Evolutionary conservation across 164 flowering plant genomes (phyloP), one percentile per base, ranked within the genome.

Genomic region (Vitis riparia): DNA sequence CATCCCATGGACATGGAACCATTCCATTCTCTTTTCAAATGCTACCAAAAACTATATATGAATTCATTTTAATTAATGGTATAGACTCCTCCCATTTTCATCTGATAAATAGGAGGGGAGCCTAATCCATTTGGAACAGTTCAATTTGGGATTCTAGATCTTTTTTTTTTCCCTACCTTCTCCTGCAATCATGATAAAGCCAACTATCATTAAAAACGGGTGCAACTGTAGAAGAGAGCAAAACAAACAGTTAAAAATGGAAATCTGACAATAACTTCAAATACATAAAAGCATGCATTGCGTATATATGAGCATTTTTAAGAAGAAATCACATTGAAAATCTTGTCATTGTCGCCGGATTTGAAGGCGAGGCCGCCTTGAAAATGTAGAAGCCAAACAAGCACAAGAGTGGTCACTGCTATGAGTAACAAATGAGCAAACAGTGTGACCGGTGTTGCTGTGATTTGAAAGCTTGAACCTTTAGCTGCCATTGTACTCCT

Each of bases 331-430:
- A 76, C 84, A 70, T 83, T 88, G 73, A 86, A 76, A 62, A 81
- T 77, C 77, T 79, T 79, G 16, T 11, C 1, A 51, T 75, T 77
- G 74, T 65, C 71, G n/a, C 12, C 52, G 59, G 88, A 85, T 51
- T 63, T 66, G 66, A 87, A 77, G 47, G 84, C 81, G 32, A 87
- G 55, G 63, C 90, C 90, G 11, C 73, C 80, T 8, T 73, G 27
- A 62, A 77, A 77, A 60, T 83, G 79, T 2, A 77, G 73, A n/a
- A 80, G 74, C 91, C 92, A 89, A 66, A 88, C 80, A 12, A 89
- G 85, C 51, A 89, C 79, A 48, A 91, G 83, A 7, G 76, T 77
- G 3, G 73, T 59, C 11, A 84, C 68, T 6, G 85, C 77, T n/a
- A 88, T 75, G 67, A 71, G 78, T 16, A 85, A 32, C 69, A 91